A percentile compares a stretch with the other conserved stretches of the same genome.
These are phyloP conservation scores for Fusarium tanahbumbuense DNA, from an alignment of 2,329 filamentous ascomycete genomes.

Conservation along the genomic window DNA sequence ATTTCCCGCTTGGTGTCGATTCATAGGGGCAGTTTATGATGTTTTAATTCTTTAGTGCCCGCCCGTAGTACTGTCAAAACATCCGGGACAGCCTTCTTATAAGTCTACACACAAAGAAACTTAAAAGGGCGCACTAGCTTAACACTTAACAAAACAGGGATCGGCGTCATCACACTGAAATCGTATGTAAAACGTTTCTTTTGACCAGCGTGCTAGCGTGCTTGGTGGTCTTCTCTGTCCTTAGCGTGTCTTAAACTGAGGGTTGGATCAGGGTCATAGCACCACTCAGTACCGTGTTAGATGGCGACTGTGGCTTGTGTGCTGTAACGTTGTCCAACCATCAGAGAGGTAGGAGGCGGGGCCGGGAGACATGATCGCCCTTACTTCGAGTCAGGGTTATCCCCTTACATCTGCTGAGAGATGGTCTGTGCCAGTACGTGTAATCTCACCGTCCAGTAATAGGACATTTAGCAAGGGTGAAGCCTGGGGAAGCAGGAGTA, in stretches of 20 bases:
- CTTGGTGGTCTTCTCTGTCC: neutral
- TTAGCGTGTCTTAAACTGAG: neutral
- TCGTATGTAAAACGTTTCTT: neutral
- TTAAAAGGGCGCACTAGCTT: neutral
- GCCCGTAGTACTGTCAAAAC: neutral
- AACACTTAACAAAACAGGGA: neutral
- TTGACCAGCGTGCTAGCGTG: neutral
- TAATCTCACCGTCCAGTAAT: too few relatives aligned
- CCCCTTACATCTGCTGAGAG: too few relatives aligned
- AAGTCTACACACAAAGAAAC: neutral
- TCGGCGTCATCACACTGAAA: neutral
- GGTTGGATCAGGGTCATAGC: neutral
- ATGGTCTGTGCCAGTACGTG: too few relatives aligned
- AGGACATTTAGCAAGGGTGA: too few relatives aligned
- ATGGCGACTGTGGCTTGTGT: neutral
- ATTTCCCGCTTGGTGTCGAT: neutral
- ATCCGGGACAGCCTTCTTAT: neutral
- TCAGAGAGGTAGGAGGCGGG: too few relatives aligned
- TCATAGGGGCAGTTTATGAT: neutral
- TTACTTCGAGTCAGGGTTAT: neutral
- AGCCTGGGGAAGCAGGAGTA: neutral
- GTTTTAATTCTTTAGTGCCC: neutral
- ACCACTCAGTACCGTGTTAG: neutral
- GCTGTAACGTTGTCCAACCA: neutral
- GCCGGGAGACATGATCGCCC: neutral